Conservation (phyloP, 2,329 filamentous ascomycete genomes). For the Plectosphaerella plurivora region DNA sequence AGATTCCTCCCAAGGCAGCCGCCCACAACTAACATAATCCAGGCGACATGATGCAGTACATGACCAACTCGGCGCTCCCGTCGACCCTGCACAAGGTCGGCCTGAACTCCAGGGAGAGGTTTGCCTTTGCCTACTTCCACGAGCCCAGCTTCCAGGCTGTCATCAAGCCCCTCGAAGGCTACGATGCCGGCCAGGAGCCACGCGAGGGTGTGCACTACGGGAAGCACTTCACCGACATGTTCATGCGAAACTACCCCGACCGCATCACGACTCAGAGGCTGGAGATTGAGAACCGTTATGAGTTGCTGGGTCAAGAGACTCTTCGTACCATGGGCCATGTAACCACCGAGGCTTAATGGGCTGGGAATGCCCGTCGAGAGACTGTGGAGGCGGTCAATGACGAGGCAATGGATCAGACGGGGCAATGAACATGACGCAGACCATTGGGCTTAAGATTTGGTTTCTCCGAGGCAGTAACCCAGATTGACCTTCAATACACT, state of each 20-base stretch:
- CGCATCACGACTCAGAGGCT: constrained; percentile 36
- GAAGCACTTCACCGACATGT: constrained; percentile 49
- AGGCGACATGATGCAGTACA: constrained; percentile 49
- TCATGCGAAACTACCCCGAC: constrained; percentile 42
- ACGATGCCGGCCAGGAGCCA: constrained; percentile 22
- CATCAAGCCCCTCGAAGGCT: constrained; percentile 35
- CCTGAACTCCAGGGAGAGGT: constrained; percentile 41
- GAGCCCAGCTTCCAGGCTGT: constrained; percentile 44
- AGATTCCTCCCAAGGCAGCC: neutral
- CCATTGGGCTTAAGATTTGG: no score
- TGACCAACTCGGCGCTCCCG: constrained; percentile 38
- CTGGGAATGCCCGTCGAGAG: no score
- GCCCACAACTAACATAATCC: neutral
- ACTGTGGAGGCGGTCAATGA: no score
- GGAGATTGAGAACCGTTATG: constrained; percentile 24
- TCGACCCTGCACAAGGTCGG: constrained; percentile 48
- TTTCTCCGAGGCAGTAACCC: no score
- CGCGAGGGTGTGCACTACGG: constrained; percentile 42
- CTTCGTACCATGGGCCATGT: constrained; percentile 16
- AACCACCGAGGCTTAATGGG: no score
- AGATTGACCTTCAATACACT: no score
- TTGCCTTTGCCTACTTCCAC: constrained; percentile 46
- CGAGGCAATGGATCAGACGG: no score
- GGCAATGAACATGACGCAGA: no score
- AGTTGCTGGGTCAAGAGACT: constrained; percentile 16